A percentile compares a stretch with the other conserved stretches of the same genome.
Conservation (phyloP, 352 stramenopile genomes). For the Aphanomyces cochlioides region DNA sequence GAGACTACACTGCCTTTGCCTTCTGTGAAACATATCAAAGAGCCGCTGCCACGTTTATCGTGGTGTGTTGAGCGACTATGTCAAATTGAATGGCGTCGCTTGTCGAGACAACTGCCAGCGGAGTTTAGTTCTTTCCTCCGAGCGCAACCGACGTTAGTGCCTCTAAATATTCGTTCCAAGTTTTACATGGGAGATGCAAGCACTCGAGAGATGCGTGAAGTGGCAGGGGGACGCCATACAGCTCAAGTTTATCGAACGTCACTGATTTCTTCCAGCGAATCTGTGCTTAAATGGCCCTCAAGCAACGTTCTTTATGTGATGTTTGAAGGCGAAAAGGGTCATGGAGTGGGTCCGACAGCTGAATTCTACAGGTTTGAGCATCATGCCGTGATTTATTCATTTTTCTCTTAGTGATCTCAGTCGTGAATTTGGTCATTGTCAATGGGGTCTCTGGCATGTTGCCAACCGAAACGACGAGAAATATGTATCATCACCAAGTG, state of each 20-base stretch:
- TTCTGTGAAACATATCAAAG: background rate
- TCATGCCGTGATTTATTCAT: background rate
- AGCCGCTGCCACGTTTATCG: background rate
- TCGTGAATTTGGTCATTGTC: background rate
- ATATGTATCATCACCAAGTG: background rate
- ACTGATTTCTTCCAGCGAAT: background rate
- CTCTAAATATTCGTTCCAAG: background rate
- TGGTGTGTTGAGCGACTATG: background rate
- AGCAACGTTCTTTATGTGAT: slow-evolving; percentile 29
- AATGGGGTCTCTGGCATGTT: background rate
- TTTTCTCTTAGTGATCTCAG: background rate
- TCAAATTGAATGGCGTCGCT: background rate
- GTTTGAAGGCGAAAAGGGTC: slow-evolving; percentile 34
- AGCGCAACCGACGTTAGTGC: background rate
- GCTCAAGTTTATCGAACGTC: background rate
- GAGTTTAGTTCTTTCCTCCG: background rate
- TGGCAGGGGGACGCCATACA: background rate
- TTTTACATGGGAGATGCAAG: background rate
- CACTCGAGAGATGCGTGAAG: background rate
- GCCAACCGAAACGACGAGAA: background rate
- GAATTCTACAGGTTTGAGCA: slow-evolving; percentile 38
- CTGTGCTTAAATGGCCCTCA: background rate
- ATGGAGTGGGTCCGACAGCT: slow-evolving; percentile 37
- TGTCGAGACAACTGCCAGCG: background rate
- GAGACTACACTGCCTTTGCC: background rate